Percentiles rank a stretch among this genome's conserved stretches.
Evolutionary conservation across 331 rosid genomes (phyloP).

Genomic region (Rosa hybrid): DNA sequence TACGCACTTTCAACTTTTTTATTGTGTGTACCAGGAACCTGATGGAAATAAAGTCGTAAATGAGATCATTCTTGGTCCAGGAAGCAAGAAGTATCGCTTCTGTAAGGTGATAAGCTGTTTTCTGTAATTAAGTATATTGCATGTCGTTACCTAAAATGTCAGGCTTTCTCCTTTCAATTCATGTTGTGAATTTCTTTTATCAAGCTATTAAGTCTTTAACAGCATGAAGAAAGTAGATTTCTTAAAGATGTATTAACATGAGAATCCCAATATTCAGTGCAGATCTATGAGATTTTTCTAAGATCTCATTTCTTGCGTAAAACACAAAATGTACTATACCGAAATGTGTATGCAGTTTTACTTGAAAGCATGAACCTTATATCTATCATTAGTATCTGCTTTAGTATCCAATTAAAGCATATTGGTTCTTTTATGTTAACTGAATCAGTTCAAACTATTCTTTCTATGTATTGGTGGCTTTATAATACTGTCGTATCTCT

Average conservation of each 20-base stretch:
- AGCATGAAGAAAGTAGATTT: background rate
- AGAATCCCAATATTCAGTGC: background rate
- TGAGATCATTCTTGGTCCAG: slow-evolving; percentile 61
- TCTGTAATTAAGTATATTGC: background rate
- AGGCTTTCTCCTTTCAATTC: background rate
- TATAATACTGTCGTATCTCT: slow-evolving; percentile 5
- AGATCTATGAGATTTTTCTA: background rate
- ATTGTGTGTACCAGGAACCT: slow-evolving; percentile 48
- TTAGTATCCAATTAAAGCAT: background rate
- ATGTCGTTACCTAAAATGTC: background rate
- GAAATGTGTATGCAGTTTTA: background rate
- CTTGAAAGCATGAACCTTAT: background rate
- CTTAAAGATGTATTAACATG: background rate
- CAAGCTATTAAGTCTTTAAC: background rate
- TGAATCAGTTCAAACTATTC: background rate
- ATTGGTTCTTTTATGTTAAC: background rate
- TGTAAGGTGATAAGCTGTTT: slow-evolving; percentile 61
- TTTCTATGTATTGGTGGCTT: background rate
- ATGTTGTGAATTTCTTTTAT: background rate
- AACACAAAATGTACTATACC: background rate
- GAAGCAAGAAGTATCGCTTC: slow-evolving; percentile 61
- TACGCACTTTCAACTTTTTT: slow-evolving; percentile 20
- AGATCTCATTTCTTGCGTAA: background rate
- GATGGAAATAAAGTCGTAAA: slow-evolving; percentile 74
- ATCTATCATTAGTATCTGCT: background rate